Base-by-base conservation (phyloP, 2,329 filamentous ascomycete species). In the Pezicula neosporulosa region DNA sequence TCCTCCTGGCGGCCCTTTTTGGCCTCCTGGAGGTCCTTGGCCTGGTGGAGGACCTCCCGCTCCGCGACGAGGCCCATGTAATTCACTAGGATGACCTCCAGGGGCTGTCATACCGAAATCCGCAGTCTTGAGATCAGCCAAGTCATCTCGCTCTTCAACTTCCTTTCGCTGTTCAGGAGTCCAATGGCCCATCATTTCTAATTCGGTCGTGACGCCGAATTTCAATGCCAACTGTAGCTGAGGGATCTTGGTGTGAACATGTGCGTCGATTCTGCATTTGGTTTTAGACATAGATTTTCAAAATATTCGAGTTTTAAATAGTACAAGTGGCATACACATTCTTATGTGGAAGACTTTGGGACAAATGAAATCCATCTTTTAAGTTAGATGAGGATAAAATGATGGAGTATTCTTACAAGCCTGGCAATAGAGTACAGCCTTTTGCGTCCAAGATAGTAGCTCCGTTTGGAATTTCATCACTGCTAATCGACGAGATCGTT, bases 371-470 rank as follows among this genome's bases (percentile, higher is more conserved):
- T 21, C 21, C 21, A 21, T 21, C 21, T 21, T 21, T 21, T 5
- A 21, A 21, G 21, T 21, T 21, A 21, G 21, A 21, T 21, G 21
- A 21, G 5, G 5, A 3, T 21, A 21, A 21, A 21, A 5, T 21
- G 5, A 21, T 5, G 21, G 21, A 21, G 21, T 5, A 21, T 21
- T 21, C 21, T 21, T 21, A 21, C 15, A 56, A 39, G 18, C 51
- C 51, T 12, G 54, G 54, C 16, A 56, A 48, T 15, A 56, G 51
- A 19, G 38, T 47, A 53, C 76, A 70, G 7, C 69, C 70, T 2
- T 73, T 71, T 49, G 69, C 74, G 4, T 72, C 73, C 50, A 74
- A 66, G 4, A 65, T 65, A 3, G 54, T 45, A 18, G 18, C 38
- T 19, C 39, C 48, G 15, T 13, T 10, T 13, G 44, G 47, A 10